Percentiles rank a stretch among this genome's conserved stretches.
Conservation (phyloP, 805 yeast species). For the Saccharomycopsis fibuligera region DNA sequence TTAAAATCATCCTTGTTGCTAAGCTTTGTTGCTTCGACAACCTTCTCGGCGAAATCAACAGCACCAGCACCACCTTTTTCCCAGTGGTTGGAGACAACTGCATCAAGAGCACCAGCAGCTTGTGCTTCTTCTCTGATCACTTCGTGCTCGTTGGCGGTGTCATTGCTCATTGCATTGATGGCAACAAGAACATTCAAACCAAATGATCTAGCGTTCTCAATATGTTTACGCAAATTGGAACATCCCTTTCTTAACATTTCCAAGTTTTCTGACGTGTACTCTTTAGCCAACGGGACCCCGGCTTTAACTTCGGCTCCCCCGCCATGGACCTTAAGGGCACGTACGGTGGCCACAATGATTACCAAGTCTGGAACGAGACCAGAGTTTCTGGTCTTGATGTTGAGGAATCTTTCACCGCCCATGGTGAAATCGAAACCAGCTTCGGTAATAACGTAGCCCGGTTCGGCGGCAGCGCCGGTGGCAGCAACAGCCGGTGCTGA, state of each 20-base stretch:
- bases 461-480: constrained; percentile 35
- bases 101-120: constrained; percentile 74
- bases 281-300: constrained; percentile 71
- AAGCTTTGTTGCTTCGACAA: constrained; percentile 34
- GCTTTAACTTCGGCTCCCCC: constrained; percentile 88
- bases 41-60: constrained; percentile 63
- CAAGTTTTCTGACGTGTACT: constrained; percentile 63
- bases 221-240: constrained; percentile 71
- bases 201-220: constrained; percentile 61
- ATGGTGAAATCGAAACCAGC: constrained; percentile 88
- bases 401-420: constrained; percentile 87
- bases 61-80: constrained; percentile 84
- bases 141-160: constrained; percentile 61
- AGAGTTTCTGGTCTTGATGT: constrained; percentile 77
- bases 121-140: constrained; percentile 60
- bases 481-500: constrained; percentile 72
- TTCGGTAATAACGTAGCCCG: constrained; percentile 78
- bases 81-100: constrained; percentile 81
- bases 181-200: constrained; percentile 81
- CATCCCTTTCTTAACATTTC: constrained; percentile 66
- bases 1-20: constrained; percentile 35
- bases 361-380: constrained; percentile 73
- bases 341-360: constrained; percentile 75
- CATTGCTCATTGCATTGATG: constrained; percentile 71
- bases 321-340: constrained; percentile 82